Conservation (phyloP, 441 rosid species). For the Adansonia grandidieri region DNA sequence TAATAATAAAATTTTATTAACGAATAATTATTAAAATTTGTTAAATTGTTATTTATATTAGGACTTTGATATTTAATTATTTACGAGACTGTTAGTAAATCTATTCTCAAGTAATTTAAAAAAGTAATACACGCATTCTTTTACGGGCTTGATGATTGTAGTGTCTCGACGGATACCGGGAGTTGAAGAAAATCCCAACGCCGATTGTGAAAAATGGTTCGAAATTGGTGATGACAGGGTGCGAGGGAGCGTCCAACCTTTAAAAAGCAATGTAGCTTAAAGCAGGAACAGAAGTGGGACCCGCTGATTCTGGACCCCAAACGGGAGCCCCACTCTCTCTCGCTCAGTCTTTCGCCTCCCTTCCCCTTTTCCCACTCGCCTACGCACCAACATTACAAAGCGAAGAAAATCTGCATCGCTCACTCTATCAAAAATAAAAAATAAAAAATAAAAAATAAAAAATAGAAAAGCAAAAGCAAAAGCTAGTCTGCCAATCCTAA, state of each 20-base stretch:
- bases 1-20: no score
- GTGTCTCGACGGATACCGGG: neutral
- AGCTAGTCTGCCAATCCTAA: constrained; percentile 24
- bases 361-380: constrained; percentile 32
- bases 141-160: constrained; percentile 2
- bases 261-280: constrained; percentile 50
- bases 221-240: neutral
- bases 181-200: constrained; percentile 4
- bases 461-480: constrained; percentile 39
- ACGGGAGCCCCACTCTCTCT: neutral
- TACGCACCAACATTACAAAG: constrained; percentile 23
- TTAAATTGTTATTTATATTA: no score
- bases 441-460: no score
- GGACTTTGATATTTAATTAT: no score
- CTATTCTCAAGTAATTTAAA: neutral
- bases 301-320: constrained; percentile 31
- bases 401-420: neutral
- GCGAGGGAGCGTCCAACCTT: constrained; percentile 30
- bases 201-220: constrained; percentile 28
- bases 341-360: neutral
- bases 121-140: neutral
- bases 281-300: constrained; percentile 50
- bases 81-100: neutral
- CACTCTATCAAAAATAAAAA: neutral
- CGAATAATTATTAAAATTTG: no score